Base-by-base conservation (phyloP, 768 basidiomycete species). In the Cystofilobasidium capitatum region DNA sequence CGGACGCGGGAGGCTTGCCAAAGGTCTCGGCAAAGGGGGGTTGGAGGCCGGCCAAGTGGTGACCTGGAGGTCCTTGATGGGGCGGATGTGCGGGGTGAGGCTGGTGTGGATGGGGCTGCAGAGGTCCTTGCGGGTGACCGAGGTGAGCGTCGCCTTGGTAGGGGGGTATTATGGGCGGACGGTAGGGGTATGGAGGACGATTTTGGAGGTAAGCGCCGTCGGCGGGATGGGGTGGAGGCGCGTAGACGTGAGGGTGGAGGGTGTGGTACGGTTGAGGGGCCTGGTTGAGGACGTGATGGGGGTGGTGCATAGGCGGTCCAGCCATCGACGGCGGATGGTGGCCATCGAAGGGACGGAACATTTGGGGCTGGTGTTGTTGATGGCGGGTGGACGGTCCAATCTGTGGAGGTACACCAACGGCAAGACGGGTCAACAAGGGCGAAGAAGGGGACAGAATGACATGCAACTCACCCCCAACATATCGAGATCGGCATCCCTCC, bases 381-480 rank as follows among this genome's bases (percentile, higher is more conserved):
- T 45, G 40, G 44, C 59, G 44, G 24, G 26, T 16, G 5, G 54
- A 65, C 13, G 51, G 64, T 6, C 64, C 64, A 54, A 58, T 47
- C 54, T 51, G 40, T 36, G 10, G 13, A 26, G 24, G 51, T 13
- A 49, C 36, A 22, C 24, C 16, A 26, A n/a, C 6, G 5, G 9
- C 2, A 26, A 22, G 31, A 5, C 12, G 42, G 8, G 22, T 9
- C 17, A 20, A 35, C 5, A 22, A 33, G 17, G 12, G 42, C 24
- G 8, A 58, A n/a, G 2, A 16, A 31, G 22, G n/a, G 24, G 24
- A 20, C 39, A 63, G 31, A 10, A 35, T n/a, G 37, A 24, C 2
- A n/a, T 24, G 44, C 12, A 26, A 59, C 67, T 63, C 58, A 69
- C 67, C 13, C 63, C 63, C 16, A 69, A 39, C 45, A 69, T 22